Base-by-base conservation (phyloP, 305 asterid genomes). In the Fraxinus floribunda region DNA sequence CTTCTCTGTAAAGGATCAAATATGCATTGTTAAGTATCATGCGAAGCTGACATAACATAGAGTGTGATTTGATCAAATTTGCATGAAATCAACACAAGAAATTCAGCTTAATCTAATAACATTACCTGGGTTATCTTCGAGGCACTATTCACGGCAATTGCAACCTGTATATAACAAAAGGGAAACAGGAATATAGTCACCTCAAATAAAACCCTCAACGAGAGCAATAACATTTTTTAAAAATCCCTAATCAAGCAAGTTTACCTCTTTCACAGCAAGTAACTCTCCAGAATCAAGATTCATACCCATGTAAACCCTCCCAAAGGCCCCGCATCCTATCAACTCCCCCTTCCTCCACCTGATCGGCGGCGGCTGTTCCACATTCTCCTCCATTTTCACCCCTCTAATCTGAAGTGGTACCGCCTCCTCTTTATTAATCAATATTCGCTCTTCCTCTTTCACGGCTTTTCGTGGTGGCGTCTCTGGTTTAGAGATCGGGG, bases 281-380 rank as follows among this genome's bases (percentile, higher is more conserved):
- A 94, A 85, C 82, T 94, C 97, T 7, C 98, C 98, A 5, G 98
- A 94, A 88, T 93, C 97, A 62, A 92, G 89, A 86, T 94, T 91
- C 98, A 94, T 92, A 79, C 98, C 98, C 98, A 94, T 94, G 85
- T 91, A 89, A 74, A 94, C 98, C 90, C 97, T 92, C 44, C 98
- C 98, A 86, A 94, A 93, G 39, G 95, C 97, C 44, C 98, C 97
- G 77, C 93, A 89, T 2, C 98, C 98, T 80, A 94, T 94, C 88
- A 94, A 82, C 83, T 94, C 98, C 85, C 97, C 97, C 88, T 91
- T 94, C 90, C 97, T 81, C 98, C 98, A 94, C 83, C 95, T 88
- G 81, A 94, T 93, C 41, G 85, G 81, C 32, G 87, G 84, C 80
- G 84, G 88, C 80, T 49, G 66, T 24, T 39, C 24, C n/a, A 75